These are phyloP conservation scores for Deinandra increscens DNA, from an alignment of 129 eudicot species.

Conservation along the genomic window DNA sequence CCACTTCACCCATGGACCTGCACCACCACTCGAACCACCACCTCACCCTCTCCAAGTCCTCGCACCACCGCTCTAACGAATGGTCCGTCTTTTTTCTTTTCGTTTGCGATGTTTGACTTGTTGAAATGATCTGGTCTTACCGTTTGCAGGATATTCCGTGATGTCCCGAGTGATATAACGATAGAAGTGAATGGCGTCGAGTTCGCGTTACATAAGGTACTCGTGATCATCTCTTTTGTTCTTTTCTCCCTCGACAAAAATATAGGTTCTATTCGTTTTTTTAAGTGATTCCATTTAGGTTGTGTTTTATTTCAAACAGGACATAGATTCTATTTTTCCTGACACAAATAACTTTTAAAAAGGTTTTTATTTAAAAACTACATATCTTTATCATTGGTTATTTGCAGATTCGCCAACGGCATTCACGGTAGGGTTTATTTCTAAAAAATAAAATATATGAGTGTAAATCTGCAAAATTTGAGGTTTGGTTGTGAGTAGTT, in stretches of 20 bases:
- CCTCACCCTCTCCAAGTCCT: constrained; percentile 62
- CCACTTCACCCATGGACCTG: constrained; percentile 51
- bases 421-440: too few relatives aligned
- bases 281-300: neutral
- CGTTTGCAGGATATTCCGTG: constrained; percentile 81
- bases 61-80: constrained; percentile 74
- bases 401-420: too few relatives aligned
- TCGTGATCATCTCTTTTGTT: neutral
- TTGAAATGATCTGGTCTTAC: constrained; percentile 7
- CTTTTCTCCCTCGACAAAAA: too few relatives aligned
- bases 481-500: too few relatives aligned
- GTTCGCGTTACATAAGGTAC: constrained; percentile 80
- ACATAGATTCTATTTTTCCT: neutral
- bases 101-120: neutral
- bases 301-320: neutral
- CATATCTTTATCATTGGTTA: neutral
- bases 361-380: neutral
- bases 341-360: neutral
- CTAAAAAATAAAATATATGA: too few relatives aligned
- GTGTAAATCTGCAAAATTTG: too few relatives aligned
- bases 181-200: constrained; percentile 74
- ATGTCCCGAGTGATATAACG: constrained; percentile 94
- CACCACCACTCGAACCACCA: constrained; percentile 40
- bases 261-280: too few relatives aligned
- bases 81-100: constrained; percentile 44